Evolutionary conservation across 441 rosid genomes (phyloP), one percentile per base, ranked within the genome.

Genomic region (Arabidopsis lyrata): DNA sequence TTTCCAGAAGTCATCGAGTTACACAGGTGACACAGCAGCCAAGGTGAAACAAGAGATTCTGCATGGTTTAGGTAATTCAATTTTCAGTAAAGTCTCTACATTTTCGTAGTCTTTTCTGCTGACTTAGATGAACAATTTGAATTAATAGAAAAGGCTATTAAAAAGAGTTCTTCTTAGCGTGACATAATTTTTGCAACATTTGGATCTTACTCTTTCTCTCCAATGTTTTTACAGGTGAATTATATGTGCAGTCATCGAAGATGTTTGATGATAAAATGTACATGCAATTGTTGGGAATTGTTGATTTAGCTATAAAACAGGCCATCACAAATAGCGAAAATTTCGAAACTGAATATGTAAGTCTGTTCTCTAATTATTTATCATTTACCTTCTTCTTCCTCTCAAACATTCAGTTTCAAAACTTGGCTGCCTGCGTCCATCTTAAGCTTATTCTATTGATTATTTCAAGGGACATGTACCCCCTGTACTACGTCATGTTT

Each of bases 1-100:
- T 78, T 86, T 95, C 81, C 91, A 88, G 72, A 88, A 85, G 78
- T 90, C 94, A 54, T 82, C 88, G 53, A 84, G 80, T 81, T 81
- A 85, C 81, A 84, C 83, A 52, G 81, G 78, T 49, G 85, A 77
- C 83, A 83, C 94, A 50, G 84, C 88, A 62, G 70, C 74, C 83
- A 95, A 91, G 87, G 90, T 90, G 84, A 95, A 87, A 88, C 98
- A 91, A 82, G 99, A 95, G 86, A 86, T 93, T 79, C 79, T 95
- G 82, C 92, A 88, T 58, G 91, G 91, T 75, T 90, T 95, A 70
- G 98, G 99, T 93, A 93, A 86, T 81, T 61, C 52, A 27, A 11
- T 42, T 53, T 5, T 15, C 16, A 44, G 0, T 27, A 63, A 42
- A n/a, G 15, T 53, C 9, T 64, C 60, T 53, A 31, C 53, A 16